Percentiles rank a stretch among this genome's conserved stretches.
These are phyloP conservation scores for Ceratocystis colombiana DNA, from an alignment of 2,329 filamentous ascomycete species.

Conservation along the genomic window DNA sequence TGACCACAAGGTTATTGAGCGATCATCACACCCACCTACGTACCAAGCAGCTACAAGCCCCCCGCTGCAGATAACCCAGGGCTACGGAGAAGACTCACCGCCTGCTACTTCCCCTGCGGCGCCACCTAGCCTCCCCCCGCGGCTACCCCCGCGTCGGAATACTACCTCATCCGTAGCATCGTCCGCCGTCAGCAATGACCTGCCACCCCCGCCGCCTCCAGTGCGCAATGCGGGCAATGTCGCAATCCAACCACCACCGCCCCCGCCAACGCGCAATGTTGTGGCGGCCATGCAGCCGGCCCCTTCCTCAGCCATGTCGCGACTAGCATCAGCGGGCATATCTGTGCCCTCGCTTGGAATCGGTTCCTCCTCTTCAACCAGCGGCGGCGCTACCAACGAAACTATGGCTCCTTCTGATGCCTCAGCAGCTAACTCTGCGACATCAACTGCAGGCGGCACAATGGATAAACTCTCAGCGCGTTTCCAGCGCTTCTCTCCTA, in stretches of 20 bases:
- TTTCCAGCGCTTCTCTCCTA: constrained; percentile 21
- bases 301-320: constrained; percentile 41
- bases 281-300: constrained; percentile 40
- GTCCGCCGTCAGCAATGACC: constrained; percentile 30
- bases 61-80: constrained; percentile 28
- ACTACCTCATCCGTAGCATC: constrained; percentile 30
- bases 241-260: constrained; percentile 29
- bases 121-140: constrained; percentile 62
- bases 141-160: constrained; percentile 43
- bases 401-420: constrained; percentile 29
- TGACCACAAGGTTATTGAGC: constrained; percentile 28
- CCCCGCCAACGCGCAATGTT: constrained; percentile 26
- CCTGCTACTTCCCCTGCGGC: constrained; percentile 27
- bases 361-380: constrained; percentile 34
- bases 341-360: constrained; percentile 72
- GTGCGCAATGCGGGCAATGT: constrained; percentile 37
- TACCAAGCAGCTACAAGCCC: constrained; percentile 63
- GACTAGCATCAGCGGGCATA: constrained; percentile 64
- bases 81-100: constrained; percentile 15
- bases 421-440: constrained; percentile 27
- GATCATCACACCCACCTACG: constrained; percentile 41
- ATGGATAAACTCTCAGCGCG: constrained; percentile 25
- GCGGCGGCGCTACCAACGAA: not conserved
- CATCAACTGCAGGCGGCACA: constrained; percentile 29
- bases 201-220: constrained; percentile 29